phyloP scores from a whole-genome alignment of 352 stramenopile genomes.

The Phytophthora cactorum region DNA sequence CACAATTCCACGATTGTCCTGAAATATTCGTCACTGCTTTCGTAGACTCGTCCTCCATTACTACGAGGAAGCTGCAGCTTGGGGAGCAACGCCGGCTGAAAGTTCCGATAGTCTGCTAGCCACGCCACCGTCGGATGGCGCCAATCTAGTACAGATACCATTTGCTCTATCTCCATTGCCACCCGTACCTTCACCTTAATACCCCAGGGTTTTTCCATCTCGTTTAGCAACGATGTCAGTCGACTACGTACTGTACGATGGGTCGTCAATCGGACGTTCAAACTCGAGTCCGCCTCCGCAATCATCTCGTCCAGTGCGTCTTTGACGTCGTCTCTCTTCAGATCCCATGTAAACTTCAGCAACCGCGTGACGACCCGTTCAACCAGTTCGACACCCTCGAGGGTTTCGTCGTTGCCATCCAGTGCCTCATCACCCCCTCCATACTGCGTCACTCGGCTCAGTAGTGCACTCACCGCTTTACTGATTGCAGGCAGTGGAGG shows the following conservation, averaged over 20 bases:
- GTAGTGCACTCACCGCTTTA: constrained; percentile 35
- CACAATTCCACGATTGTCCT: constrained; percentile 74
- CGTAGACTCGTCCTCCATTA: constrained; percentile 61
- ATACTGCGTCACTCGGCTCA: constrained; percentile 19
- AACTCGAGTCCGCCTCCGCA: constrained; percentile 41
- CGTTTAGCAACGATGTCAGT: constrained; percentile 54
- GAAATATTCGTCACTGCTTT: constrained; percentile 82
- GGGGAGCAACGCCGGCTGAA: constrained; percentile 71
- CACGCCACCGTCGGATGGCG: constrained; percentile 72
- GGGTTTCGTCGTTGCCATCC: constrained; percentile 48
- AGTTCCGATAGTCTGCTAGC: constrained; percentile 71
- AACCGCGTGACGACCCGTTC: constrained; percentile 44
- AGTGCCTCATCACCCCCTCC: constrained; percentile 19
- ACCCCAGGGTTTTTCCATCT: constrained; percentile 78
- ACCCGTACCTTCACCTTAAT: constrained; percentile 49
- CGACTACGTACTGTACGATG: constrained; percentile 59
- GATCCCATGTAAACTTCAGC: constrained; percentile 78
- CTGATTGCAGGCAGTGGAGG: constrained; percentile 45
- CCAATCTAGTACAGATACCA: constrained; percentile 46
- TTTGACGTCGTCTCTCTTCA: constrained; percentile 61
- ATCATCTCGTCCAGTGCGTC: constrained; percentile 68
- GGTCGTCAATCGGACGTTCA: constrained; percentile 49
- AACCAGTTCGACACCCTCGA: constrained; percentile 53
- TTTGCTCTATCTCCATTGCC: background rate
- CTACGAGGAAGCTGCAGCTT: constrained; percentile 64